Conservation (phyloP, 257 asterid genomes). For the Solanum pimpinellifolium region DNA sequence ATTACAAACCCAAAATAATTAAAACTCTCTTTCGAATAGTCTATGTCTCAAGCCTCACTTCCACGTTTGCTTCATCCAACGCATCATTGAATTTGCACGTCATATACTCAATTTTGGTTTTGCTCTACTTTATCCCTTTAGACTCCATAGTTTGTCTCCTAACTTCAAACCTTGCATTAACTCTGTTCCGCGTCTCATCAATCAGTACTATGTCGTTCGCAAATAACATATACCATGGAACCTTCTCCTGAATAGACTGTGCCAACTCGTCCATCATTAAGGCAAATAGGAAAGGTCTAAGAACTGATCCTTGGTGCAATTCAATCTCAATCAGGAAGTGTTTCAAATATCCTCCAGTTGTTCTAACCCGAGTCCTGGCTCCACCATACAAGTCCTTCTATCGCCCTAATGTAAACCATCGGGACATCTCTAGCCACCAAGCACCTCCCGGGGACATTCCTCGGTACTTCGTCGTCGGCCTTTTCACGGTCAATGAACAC, state of each 20-base stretch:
- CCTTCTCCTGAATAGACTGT: not conserved
- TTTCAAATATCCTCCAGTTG: not conserved
- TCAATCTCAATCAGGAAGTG: not conserved
- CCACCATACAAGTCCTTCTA: not conserved
- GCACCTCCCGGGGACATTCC: not conserved
- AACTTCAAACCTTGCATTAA: not conserved
- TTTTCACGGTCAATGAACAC: not conserved
- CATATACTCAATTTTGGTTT: not conserved
- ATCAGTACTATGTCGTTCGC: not conserved
- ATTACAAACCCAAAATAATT: not conserved
- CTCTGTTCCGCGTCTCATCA: not conserved
- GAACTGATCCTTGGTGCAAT: not conserved
- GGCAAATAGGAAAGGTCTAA: not conserved
- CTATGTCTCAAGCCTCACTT: not conserved
- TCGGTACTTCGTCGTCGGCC: not conserved
- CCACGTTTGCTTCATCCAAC: not conserved
- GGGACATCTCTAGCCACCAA: not conserved
- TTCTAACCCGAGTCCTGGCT: not conserved
- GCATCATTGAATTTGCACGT: not conserved
- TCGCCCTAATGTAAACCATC: not conserved
- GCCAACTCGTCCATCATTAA: not conserved
- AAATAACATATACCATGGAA: not conserved
- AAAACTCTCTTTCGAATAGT: not conserved
- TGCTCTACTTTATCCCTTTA: not conserved
- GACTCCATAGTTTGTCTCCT: not conserved